Evolutionary conservation across 495 filamentous ascomycete genomes (phyloP).

Genomic region (Staphylotrichum longicolle): DNA sequence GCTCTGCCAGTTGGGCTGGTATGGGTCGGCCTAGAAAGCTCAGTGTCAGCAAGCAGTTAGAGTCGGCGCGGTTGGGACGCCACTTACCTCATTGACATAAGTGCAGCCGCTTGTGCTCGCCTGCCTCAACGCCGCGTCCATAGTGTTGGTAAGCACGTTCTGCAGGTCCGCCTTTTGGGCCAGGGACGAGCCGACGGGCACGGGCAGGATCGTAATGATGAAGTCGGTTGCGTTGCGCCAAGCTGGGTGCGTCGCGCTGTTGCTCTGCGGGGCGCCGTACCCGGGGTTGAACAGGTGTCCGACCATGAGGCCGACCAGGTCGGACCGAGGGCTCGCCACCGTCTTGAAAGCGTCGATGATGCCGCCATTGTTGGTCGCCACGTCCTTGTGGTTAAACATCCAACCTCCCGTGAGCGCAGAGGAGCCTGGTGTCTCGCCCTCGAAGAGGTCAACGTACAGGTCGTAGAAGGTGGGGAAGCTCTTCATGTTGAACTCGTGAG

Average conservation of each 20-base stretch:
- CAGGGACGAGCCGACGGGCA: slow-evolving; percentile 16
- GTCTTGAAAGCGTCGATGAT: slow-evolving; percentile 39
- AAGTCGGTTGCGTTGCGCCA: slow-evolving; percentile 42
- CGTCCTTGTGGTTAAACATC: slow-evolving; percentile 39
- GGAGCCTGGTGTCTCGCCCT: slow-evolving; percentile 27
- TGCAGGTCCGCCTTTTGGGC: slow-evolving; percentile 28
- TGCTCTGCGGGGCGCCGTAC: slow-evolving; percentile 27
- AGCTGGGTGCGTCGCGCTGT: slow-evolving; percentile 53
- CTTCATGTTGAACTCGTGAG: slow-evolving; percentile 30
- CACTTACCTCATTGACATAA: slow-evolving; percentile 47
- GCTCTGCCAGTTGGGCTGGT: slow-evolving; percentile 39
- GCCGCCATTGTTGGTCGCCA: slow-evolving; percentile 34
- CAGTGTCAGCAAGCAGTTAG: background rate
- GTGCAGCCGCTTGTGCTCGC: slow-evolving; percentile 34
- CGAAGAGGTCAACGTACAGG: slow-evolving; percentile 42
- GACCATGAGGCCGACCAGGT: slow-evolving; percentile 27
- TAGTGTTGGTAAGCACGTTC: slow-evolving; percentile 27
- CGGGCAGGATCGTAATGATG: slow-evolving; percentile 21
- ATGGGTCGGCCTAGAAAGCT: slow-evolving; percentile 42
- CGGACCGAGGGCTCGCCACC: slow-evolving; percentile 24
- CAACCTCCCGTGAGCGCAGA: slow-evolving; percentile 41
- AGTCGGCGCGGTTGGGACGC: background rate
- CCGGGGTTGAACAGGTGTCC: slow-evolving; percentile 48
- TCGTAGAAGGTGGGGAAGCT: slow-evolving; percentile 40
- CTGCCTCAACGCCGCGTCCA: slow-evolving; percentile 31